Base-by-base conservation (phyloP, 2,329 filamentous ascomycete genomes). In the Cordyceps militaris region DNA sequence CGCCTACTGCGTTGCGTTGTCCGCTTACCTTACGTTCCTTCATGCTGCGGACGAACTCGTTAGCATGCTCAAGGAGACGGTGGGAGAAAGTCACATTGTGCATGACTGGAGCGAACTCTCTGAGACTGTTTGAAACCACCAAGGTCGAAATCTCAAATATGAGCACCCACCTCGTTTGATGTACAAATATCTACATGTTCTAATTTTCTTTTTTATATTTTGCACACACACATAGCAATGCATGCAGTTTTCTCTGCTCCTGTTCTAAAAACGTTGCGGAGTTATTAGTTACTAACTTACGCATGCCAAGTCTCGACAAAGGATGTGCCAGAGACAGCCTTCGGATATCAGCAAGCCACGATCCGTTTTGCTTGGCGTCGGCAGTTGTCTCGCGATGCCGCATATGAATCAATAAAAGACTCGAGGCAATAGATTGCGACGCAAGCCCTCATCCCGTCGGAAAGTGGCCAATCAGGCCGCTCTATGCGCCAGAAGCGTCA, bases 1-100 rank as follows among this genome's bases (percentile, higher is more conserved):
- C 4, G 66, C 70, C 16, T 79, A 76, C 60, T 79, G 76, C 40
- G 74, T 78, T 5, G 76, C 73, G 1, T 55, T 79, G 16, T 74
- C 70, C 9, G 62, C 73, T 3, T 78, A 78, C 55, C 57, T 79
- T 3, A 72, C 71, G 53, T 75, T 79, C 26, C 51, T 79, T 28
- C 66, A 67, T 0, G 64, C 69, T 0, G 64, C 78, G 8, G 77
- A 79, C 63, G 76, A 78, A 32, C 58, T 79, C 55, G 70, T 79
- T 2, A 60, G 75, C 16, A 65, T 74, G 0, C 65, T 79, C 30
- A 79, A 79, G 65, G 67, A 64, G 5, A 69, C 68, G 0, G 52
- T 79, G 46, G 77, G 77, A 0, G 77, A 79, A 65, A 62, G 66
- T 7, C 71, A 73, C 51, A 47, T 59, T 51, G 58, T 59, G 7